phyloP scores from a whole-genome alignment of 345 rosid genomes.

The Linum tenue region DNA sequence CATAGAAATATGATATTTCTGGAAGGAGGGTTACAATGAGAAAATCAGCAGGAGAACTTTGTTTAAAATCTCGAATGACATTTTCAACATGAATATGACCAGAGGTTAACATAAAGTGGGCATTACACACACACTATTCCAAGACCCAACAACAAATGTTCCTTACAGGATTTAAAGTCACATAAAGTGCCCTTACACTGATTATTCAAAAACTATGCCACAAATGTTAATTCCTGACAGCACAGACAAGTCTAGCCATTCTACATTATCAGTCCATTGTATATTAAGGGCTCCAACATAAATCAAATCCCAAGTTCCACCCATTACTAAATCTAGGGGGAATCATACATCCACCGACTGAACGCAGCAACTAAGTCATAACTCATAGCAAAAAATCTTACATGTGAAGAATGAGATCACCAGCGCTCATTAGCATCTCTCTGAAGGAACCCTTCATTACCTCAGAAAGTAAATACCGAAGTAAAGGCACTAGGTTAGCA shows the following conservation, averaged over 20 bases:
- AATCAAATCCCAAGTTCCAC: background rate
- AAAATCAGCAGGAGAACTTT: slow-evolving; percentile 5
- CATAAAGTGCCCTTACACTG: no score
- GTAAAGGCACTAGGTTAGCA: slow-evolving; percentile 87
- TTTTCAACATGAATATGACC: background rate
- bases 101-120: background rate
- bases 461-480: slow-evolving; percentile 62
- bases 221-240: no score
- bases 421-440: slow-evolving; percentile 80
- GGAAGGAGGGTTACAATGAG: slow-evolving; percentile 27
- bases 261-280: background rate
- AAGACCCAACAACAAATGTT: background rate
- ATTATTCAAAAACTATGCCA: no score
- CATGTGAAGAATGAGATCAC: slow-evolving; percentile 89
- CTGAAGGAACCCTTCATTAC: slow-evolving; percentile 61
- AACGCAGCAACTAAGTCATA: background rate
- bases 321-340: background rate
- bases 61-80: background rate
- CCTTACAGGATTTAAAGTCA: no score
- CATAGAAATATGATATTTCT: slow-evolving; percentile 93
- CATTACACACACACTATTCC: no score
- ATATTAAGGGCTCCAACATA: background rate
- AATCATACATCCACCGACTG: background rate
- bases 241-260: no score
- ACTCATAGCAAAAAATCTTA: slow-evolving; percentile 34